Base-by-base conservation (phyloP, 306 rosid species). In the Vicia faba region DNA sequence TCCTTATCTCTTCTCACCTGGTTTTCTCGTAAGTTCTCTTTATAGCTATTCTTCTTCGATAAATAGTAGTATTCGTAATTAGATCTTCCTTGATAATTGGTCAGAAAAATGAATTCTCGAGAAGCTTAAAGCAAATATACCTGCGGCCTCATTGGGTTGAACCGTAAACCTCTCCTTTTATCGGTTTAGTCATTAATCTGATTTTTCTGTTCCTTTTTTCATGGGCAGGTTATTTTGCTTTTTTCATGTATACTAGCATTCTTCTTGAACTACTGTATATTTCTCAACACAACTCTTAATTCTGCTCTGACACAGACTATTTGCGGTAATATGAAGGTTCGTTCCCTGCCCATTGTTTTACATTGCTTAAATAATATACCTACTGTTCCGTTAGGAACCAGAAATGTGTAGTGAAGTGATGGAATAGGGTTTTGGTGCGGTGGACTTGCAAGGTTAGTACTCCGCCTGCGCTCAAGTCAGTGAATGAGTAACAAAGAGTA, bases 251-350 rank as follows among this genome's bases (percentile, higher is more conserved):
- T 73, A 64, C 71, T 92, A 70, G 98, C 98, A 14, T 92, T 89
- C 91, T 92, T 89, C 85, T 84, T 92, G 91, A 92, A 92, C 73
- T 92, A 87, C 80, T 57, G 93, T 70, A 86, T 92, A 77, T 92
- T 92, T 54, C 87, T 92, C 36, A 92, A 92, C 81, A 92, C 98
- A 11, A 92, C 98, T 61, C 87, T 92, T 18, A 92, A 92, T 84
- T 92, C 96, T 40, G 96, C 98, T 5, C 57, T 92, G 19, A 92
- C 93, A 7, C 96, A 92, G 76, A 92, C 98, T 25, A 89, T 92
- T 76, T 89, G 98, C 39, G 96, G 98, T 29, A 89, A 92, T 81
- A 80, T 92, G 79, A 92, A 92, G 96, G 98, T 92, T 74, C 55
- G 85, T 83, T 18, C 14, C 62, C 48, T 33, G 35, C 73, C 31